These are phyloP conservation scores for Xylaria sp. DNA, from an alignment of 2,329 filamentous ascomycete genomes.

Conservation along the genomic window DNA sequence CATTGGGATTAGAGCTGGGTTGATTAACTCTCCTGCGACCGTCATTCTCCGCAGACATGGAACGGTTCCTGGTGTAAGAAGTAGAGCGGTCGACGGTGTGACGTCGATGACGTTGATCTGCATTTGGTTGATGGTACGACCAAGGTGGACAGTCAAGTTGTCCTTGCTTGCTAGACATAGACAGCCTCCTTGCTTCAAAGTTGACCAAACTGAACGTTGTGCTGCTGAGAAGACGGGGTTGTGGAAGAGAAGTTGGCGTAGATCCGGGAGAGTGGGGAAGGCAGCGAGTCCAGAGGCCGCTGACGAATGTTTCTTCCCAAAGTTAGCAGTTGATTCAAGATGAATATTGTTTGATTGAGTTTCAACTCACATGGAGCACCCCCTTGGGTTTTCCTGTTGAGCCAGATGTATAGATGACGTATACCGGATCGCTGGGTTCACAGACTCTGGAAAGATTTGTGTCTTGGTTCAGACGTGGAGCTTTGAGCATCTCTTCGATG, in stretches of 20 bases:
- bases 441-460: conserved; percentile 18
- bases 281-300: conserved; percentile 6
- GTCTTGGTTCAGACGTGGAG: not conserved
- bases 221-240: conserved; percentile 17
- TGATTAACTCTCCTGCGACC: conserved; percentile 10
- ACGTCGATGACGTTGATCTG: conserved; percentile 9
- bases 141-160: conserved; percentile 4
- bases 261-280: conserved; percentile 5
- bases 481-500: conserved; percentile 3
- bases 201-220: conserved; percentile 9
- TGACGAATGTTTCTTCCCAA: conserved; percentile 1
- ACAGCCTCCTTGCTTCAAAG: conserved; percentile 10
- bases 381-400: conserved; percentile 14
- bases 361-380: conserved; percentile 1
- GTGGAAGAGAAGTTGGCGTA: conserved; percentile 11
- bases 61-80: conserved; percentile 5
- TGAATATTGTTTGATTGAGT: not conserved
- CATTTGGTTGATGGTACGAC: conserved; percentile 11
- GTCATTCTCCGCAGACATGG: conserved; percentile 8
- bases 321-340: too few species aligned
- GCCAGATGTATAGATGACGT: conserved; percentile 12
- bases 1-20: conserved; percentile 5
- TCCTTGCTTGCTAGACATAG: conserved; percentile 10
- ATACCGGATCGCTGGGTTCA: not conserved
- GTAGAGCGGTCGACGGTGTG: conserved; percentile 5